A percentile compares a stretch with the other conserved stretches of the same genome.
Evolutionary conservation across 1,139 yeast genomes (phyloP).

Genomic region (Diutina sp.): DNA sequence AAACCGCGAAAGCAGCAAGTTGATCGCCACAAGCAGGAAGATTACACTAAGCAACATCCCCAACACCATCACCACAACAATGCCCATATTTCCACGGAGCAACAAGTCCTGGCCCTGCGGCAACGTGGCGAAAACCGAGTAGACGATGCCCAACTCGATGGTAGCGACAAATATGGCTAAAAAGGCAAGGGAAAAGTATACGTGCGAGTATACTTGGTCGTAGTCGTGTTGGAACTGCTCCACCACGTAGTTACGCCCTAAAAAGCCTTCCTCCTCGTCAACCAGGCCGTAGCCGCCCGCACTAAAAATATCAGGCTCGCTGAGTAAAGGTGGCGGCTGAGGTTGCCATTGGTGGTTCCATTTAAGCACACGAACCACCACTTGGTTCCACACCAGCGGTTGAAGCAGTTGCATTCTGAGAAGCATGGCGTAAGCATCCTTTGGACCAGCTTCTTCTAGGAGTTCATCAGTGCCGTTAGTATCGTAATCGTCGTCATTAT

Average conservation of each 20-base stretch:
- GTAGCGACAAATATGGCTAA: constrained; percentile 27
- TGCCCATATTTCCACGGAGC: constrained; percentile 20
- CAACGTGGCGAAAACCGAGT: constrained; percentile 15
- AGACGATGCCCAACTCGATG: constrained; percentile 31
- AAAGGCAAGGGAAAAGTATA: constrained; percentile 24
- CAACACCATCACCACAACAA: constrained; percentile 18
- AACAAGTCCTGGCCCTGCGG: constrained; percentile 12
- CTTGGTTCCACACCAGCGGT: background rate
- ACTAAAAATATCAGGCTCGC: background rate
- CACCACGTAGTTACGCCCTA: constrained; percentile 11
- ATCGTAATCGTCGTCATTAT: background rate
- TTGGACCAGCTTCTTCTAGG: background rate
- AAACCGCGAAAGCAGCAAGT: constrained; percentile 18
- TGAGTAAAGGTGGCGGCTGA: background rate
- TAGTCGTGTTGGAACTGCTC: constrained; percentile 19
- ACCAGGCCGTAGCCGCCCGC: constrained; percentile 16
- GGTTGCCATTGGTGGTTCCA: background rate
- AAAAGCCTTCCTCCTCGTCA: constrained; percentile 18
- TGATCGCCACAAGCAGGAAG: constrained; percentile 21
- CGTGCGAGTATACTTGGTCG: constrained; percentile 23
- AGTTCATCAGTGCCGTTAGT: background rate
- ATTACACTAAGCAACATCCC: constrained; percentile 23
- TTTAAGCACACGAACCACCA: background rate
- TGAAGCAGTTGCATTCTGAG: background rate
- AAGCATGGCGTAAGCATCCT: background rate